Base-by-base conservation (phyloP, 169 alveolate genomes). In the Plasmodium coatneyi region DNA sequence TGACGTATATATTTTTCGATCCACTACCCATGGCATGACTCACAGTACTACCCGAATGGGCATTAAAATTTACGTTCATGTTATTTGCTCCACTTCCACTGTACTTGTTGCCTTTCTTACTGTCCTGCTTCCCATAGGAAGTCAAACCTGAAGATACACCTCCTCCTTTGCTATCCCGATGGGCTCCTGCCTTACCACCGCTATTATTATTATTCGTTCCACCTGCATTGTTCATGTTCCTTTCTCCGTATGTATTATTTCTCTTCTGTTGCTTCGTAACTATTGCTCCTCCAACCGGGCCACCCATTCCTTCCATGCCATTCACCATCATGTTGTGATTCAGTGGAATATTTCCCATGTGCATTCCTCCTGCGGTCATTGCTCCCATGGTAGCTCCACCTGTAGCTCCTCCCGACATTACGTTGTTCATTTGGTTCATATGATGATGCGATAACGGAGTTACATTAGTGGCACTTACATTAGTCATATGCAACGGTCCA, bases 311-410 rank as follows among this genome's bases (percentile, higher is more conserved):
- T 9, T 46, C 80, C 90, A n/a, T 56, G 25, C 16, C 56, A 36
- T 80, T 80, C 30, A 79, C 34, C 14, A 91, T 39, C 56, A 91
- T 25, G n/a, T 82, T 72, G 30, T 91, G 95, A 81, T 72, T 91
- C 95, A 91, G 80, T 36, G 80, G 92, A 30, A 87, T 78, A 30
- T 14, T 66, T 16, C 43, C 71, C 22, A 56, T 49, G 32, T 34
- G 52, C n/a, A 30, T 10, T n/a, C 49, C 28, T 7, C 28, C 54
- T 12, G 60, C 7, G 22, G 60, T 49, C 22, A 49, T 49, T 3
- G 19, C 0, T 0, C 60, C 60, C 60, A 49, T 49, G 60, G 22
- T 7, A 49, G 60, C 54, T 43, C n/a, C 60, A 22, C 32, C 60
- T 3, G 43, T 36, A 6, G 4, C 72, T 19, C 30, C 71, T 46